Evolutionary conservation across 2,329 filamentous ascomycete genomes (phyloP), one percentile per base, ranked within the genome.

Genomic region (Aspergillus calidoustus): DNA sequence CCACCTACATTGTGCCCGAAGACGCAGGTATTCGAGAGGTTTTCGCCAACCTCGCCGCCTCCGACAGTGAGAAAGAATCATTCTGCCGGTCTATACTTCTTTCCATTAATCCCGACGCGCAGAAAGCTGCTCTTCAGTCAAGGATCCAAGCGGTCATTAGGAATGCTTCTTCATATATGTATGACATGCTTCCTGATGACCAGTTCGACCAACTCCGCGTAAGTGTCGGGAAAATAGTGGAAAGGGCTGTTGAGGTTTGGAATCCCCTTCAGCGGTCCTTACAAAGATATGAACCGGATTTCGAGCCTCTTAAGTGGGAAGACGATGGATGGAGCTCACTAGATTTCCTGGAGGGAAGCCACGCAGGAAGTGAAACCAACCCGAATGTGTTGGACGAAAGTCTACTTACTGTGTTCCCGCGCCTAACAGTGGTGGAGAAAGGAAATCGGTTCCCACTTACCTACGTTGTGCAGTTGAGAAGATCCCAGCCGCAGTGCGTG

Each of bases 271-370:
- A 56, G 30, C 34, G 48, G 17, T 30, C 52, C 44, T n/a, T 46
- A 25, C 3, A 41, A 30, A 60, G 53, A 43, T 60, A 60, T 50
- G 50, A 54, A 25, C 34, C 57, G 22, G 55, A 52, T n/a, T 57
- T 57, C 22, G 23, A 47, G 46, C 54, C 46, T 7, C 46, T 44
- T 43, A 17, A 41, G 23, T 57, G 54, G 54, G 54, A 22, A 23
- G 46, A 57, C 22, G 11, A 49, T 43, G 4, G 50, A 48, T 57
- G 30, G 54, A 11, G 7, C 25, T 30, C 30, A 25, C 19, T 57
- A 23, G 13, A 19, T 4, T 57, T 50, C 22, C 46, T 22, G 5
- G 54, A 43, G 19, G 54, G 6, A 50, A 25, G 43, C 43, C 13
- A 31, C 30, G 23, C 38, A 30, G 52, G 23, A 46, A 54, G 19